Evolutionary conservation across 331 rosid species (phyloP).

Genomic region (Dryas integrifolia): DNA sequence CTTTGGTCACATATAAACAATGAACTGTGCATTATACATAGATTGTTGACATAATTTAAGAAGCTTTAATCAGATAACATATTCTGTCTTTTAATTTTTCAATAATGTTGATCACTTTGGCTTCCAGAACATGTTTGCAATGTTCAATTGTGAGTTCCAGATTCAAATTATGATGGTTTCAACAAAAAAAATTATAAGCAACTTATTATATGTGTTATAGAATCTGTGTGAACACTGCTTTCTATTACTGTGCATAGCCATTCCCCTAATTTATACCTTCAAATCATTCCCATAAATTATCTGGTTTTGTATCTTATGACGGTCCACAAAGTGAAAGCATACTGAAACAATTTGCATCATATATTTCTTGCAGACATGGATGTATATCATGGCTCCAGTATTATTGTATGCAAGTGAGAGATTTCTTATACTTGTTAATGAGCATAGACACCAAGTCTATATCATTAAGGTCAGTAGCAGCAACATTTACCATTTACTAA

Average conservation of each 20-base stretch:
- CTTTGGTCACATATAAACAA: background rate
- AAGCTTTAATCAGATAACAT: background rate
- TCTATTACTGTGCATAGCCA: too few relatives aligned
- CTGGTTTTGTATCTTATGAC: background rate
- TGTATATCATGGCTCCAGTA: conserved; percentile 68
- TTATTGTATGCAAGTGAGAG: conserved; percentile 61
- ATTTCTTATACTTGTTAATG: conserved; percentile 30
- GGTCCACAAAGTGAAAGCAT: background rate
- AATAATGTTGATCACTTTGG: background rate
- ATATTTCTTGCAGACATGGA: conserved; percentile 73
- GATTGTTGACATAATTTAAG: background rate
- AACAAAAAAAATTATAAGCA: background rate
- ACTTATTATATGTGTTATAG: too few relatives aligned
- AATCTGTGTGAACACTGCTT: too few relatives aligned
- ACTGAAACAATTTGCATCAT: background rate
- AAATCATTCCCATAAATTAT: background rate
- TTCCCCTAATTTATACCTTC: background rate
- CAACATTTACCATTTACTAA: background rate
- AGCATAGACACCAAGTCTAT: conserved; percentile 44
- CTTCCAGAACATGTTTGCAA: background rate
- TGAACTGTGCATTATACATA: too few relatives aligned
- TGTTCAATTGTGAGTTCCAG: background rate
- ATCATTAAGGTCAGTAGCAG: conserved; percentile 53
- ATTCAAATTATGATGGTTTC: background rate
- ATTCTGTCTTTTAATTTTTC: background rate